Base-by-base conservation (phyloP, 1,284 basidiomycete genomes). In the Puccinia novopanici region DNA sequence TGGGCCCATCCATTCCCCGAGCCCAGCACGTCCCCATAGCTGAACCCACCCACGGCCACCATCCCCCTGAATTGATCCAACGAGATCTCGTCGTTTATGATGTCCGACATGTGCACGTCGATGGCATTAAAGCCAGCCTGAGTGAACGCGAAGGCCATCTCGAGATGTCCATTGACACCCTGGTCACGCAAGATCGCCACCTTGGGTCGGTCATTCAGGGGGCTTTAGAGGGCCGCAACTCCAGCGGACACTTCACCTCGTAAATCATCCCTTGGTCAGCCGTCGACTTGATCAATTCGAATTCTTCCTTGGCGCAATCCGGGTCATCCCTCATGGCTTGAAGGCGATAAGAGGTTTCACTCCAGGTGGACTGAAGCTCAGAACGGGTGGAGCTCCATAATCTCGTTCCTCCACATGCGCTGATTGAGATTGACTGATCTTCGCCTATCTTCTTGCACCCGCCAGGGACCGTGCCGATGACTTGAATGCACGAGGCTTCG, bases 131-230 rank as follows among this genome's bases (percentile, higher is more conserved):
- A 99, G 9, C 97, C 97, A n/a, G 95, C 95, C 0, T 90, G 91
- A 40, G 91, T 89, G 88, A 99, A 99, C 17, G 95, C 91, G 93
- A 94, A 99, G 0, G 93, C 97, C 96, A 99, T 98, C 88, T 99
- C 96, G 68, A 94, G 89, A 81, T 99, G 95, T 0, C 97, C 96
- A 85, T 99, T 99, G 82, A 99, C 95, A 83, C 96, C 97, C 86
- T 99, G 96, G 86, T 99, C 96, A 75, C 97, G 92, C 55, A 99
- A 89, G 83, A 99, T 95, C 45, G 95, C 96, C n/a, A 99, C 94
- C 85, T 91, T 92, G 10, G 96, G 97, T 0, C 92, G 89, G 63
- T 86, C 86, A 61, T 84, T 82, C 30, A 85, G 74, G 80, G 88
- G 86, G 6, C 83, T 82, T 42, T 73, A 89, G n/a, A n/a, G n/a